Conservation (phyloP, 495 filamentous ascomycete species). For the Daldinia bambusicola region DNA sequence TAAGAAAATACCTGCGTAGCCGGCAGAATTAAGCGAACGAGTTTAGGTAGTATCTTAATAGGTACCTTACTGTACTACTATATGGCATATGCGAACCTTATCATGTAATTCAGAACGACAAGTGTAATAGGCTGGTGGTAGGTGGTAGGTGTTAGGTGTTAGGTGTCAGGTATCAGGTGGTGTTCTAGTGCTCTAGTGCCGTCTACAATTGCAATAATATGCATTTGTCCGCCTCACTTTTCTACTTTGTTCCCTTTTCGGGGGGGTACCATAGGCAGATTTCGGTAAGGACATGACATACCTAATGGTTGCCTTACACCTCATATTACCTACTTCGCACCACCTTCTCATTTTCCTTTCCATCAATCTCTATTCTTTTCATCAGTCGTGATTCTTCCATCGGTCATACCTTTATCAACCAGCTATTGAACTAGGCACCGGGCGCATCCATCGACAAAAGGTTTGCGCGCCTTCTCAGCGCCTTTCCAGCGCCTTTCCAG, state of each 20-base stretch:
- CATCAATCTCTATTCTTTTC: not conserved
- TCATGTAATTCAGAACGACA: not conserved
- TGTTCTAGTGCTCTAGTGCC: not conserved
- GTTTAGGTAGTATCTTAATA: conserved; percentile 19
- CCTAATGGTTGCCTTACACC: conserved; percentile 13
- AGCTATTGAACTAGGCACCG: conserved; percentile 4
- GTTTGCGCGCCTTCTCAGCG: conserved; percentile 5
- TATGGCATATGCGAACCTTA: no score
- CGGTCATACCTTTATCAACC: not conserved
- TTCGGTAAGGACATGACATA: conserved; percentile 20
- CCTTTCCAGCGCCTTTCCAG: not conserved
- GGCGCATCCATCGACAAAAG: conserved; percentile 16
- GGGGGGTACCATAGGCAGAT: conserved; percentile 8
- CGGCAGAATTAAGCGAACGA: not conserved
- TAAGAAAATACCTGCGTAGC: conserved; percentile 19
- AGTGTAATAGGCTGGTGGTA: conserved; percentile 1
- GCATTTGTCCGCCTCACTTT: conserved; percentile 52
- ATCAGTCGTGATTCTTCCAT: not conserved
- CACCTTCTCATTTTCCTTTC: conserved; percentile 15
- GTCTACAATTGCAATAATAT: not conserved
- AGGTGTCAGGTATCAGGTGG: not conserved
- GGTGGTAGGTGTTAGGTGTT: no score
- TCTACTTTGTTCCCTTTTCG: conserved; percentile 1
- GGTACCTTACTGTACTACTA: no score
- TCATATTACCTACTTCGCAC: conserved; percentile 11